Percentiles rank a stretch among this genome's conserved stretches.
phyloP scores from a whole-genome alignment of 2,329 filamentous ascomycete species.

The Corinectria fuckeliana region DNA sequence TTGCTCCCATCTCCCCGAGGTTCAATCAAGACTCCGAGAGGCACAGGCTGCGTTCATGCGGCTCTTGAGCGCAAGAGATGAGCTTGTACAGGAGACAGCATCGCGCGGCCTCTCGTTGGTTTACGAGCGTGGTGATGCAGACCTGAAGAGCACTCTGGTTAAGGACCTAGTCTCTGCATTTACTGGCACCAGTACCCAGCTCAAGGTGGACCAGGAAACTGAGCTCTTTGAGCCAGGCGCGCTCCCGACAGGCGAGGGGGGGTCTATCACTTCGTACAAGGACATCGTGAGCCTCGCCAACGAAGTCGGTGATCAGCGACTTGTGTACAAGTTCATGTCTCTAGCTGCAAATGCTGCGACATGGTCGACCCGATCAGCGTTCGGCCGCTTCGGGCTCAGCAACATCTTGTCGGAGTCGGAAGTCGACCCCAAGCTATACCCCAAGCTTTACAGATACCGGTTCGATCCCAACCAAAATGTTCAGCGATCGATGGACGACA shows the following conservation, averaged over 20 bases:
- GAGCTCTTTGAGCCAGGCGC: slow-evolving; percentile 93
- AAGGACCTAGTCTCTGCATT: slow-evolving; percentile 89
- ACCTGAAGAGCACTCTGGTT: slow-evolving; percentile 81
- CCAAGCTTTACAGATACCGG: slow-evolving; percentile 91
- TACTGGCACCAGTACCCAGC: slow-evolving; percentile 74
- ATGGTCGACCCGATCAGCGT: slow-evolving; percentile 96
- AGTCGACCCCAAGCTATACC: slow-evolving; percentile 91
- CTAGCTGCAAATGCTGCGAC: slow-evolving; percentile 94
- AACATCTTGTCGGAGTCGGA: slow-evolving; percentile 88
- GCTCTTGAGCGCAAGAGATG: slow-evolving; percentile 85
- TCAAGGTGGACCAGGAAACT: slow-evolving; percentile 89
- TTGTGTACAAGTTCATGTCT: slow-evolving; percentile 99
- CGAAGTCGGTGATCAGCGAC: slow-evolving; percentile 91
- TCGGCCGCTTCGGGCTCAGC: slow-evolving; percentile 91
- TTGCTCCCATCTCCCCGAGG: slow-evolving; percentile 77
- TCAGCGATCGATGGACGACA: slow-evolving; percentile 94
- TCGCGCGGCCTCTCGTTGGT: slow-evolving; percentile 90
- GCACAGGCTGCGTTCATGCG: slow-evolving; percentile 89
- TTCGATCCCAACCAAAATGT: slow-evolving; percentile 96
- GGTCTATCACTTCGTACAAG: slow-evolving; percentile 92
- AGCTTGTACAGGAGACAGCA: slow-evolving; percentile 94
- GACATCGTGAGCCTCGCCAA: slow-evolving; percentile 96
- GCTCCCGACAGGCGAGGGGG: slow-evolving; percentile 87
- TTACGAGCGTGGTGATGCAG: slow-evolving; percentile 88
- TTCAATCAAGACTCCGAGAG: slow-evolving; percentile 76